A percentile compares a stretch with the other conserved stretches of the same genome.
These are phyloP conservation scores for Coprinopsis cinerea DNA, from an alignment of 768 basidiomycete genomes.

Conservation along the genomic window DNA sequence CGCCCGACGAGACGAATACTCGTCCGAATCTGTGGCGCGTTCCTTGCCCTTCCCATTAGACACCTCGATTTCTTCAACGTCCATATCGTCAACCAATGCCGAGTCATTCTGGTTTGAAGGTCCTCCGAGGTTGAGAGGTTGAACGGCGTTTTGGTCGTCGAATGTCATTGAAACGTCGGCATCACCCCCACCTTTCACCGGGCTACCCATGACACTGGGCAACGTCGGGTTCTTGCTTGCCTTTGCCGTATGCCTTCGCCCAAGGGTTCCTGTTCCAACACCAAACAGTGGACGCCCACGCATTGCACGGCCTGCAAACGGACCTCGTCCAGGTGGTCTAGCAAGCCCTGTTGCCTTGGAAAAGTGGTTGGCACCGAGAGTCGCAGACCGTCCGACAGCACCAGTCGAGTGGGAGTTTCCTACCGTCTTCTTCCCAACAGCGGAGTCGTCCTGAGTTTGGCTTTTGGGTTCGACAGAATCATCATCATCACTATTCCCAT, in stretches of 20 bases:
- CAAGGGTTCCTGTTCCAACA: conserved; percentile 14
- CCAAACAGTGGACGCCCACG: conserved; percentile 22
- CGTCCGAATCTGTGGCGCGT: conserved; percentile 21
- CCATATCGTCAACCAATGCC: conserved; percentile 2
- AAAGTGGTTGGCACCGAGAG: conserved; percentile 5
- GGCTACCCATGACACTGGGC: conserved; percentile 43
- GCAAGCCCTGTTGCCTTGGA: background rate
- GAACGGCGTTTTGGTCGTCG: conserved; percentile 12
- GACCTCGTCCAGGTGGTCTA: conserved; percentile 11
- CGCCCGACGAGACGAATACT: conserved; percentile 44
- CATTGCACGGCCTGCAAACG: conserved; percentile 12
- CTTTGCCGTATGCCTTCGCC: conserved; percentile 26
- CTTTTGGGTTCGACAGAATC: conserved; percentile 8
- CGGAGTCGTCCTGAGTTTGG: conserved; percentile 20
- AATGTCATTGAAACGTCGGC: conserved; percentile 18
- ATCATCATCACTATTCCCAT: conserved; percentile 19
- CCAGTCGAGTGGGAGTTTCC: conserved; percentile 13
- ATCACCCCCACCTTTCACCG: conserved; percentile 35
- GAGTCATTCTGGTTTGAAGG: background rate
- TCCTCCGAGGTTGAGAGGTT: conserved; percentile 10
- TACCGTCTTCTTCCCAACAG: conserved; percentile 9
- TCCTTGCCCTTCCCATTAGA: conserved; percentile 31
- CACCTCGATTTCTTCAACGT: conserved; percentile 15
- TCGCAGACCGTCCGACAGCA: conserved; percentile 12
- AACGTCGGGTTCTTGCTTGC: conserved; percentile 43